Base-by-base conservation (phyloP, 371 early-diverging fungal species). In the Modicella reniformis region DNA sequence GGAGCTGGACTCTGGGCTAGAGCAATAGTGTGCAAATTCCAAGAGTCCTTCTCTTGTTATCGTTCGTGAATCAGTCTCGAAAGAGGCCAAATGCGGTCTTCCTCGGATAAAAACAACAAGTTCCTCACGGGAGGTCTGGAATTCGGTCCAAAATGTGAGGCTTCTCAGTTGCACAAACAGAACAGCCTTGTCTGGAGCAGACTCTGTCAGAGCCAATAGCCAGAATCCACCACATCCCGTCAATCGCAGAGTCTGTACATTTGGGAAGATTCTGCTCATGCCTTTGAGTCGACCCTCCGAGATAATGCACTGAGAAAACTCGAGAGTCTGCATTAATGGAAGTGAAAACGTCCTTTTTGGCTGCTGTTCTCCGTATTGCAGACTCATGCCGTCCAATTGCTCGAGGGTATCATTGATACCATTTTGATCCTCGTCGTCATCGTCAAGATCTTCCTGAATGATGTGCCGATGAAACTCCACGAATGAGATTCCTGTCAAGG, bases 131-230 rank as follows among this genome's bases (percentile, higher is more conserved):
- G 28, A 25, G 26, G 33, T 65, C 17, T 58, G 66, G n/a, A 19
- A 58, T 32, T 58, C 58, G 2, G 33, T 10, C 40, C 48, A 58
- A 6, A 65, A 7, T 8, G 40, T 41, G n/a, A 65, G 34, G 19
- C 40, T 58, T 33, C 41, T 47, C 17, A 65, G 58, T 30, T 65
- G 54, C 17, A 48, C 28, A 28, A 51, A 65, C 33, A 63, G 15
- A n/a, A 55, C n/a, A 32, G n/a, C n/a, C n/a, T n/a, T n/a, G n/a
- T n/a, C n/a, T n/a, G n/a, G n/a, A n/a, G n/a, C n/a, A n/a, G n/a
- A 30, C 26, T n/a, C 1, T 50, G 15, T 44, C 49, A 65, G 19
- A 0, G 30, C 57, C 2, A 1, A 6, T 0, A 33, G 15, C 66
- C 66, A 65, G 10, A 28, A 12, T 15, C 37, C 51, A 10, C 7